Conservation (phyloP, 2,329 filamentous ascomycete genomes). For the Fusarium verticillioides region DNA sequence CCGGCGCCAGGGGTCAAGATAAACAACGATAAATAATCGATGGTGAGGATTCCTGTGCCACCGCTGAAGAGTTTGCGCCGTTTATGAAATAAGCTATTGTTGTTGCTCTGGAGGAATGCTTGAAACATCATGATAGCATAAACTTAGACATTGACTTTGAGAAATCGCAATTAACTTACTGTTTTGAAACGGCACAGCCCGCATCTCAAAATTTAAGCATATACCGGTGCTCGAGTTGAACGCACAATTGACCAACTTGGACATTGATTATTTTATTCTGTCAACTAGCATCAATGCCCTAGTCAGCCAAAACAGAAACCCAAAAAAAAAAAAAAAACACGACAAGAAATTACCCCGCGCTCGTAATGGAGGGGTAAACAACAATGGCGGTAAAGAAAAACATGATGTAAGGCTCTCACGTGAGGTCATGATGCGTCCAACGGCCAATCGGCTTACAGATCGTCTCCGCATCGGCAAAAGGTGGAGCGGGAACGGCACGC, state of each 20-base stretch:
- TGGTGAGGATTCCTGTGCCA: neutral
- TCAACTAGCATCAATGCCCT: neutral
- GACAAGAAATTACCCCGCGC: slow-evolving; percentile 34
- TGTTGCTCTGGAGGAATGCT: neutral
- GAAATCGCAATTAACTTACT: neutral
- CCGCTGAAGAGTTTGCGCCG: neutral
- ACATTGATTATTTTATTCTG: slow-evolving; percentile 12
- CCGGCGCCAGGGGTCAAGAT: neutral
- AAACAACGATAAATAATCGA: slow-evolving; percentile 28
- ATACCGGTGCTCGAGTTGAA: neutral
- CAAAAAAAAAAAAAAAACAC: neutral
- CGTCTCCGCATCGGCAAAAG: slow-evolving; percentile 31
- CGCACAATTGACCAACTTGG: neutral
- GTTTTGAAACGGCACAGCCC: neutral
- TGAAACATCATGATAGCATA: neutral
- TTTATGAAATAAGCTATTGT: neutral
- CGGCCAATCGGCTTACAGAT: slow-evolving; percentile 35
- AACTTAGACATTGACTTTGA: neutral
- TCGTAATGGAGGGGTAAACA: slow-evolving; percentile 36
- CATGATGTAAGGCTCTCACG: slow-evolving; percentile 39
- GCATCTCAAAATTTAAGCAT: neutral
- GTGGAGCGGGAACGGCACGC: slow-evolving; percentile 39
- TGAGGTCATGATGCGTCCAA: neutral
- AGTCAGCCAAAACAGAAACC: neutral
- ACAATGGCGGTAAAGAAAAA: slow-evolving; percentile 15